phyloP scores from a whole-genome alignment of 2,329 filamentous ascomycete species.

The Fusarium coicis region DNA sequence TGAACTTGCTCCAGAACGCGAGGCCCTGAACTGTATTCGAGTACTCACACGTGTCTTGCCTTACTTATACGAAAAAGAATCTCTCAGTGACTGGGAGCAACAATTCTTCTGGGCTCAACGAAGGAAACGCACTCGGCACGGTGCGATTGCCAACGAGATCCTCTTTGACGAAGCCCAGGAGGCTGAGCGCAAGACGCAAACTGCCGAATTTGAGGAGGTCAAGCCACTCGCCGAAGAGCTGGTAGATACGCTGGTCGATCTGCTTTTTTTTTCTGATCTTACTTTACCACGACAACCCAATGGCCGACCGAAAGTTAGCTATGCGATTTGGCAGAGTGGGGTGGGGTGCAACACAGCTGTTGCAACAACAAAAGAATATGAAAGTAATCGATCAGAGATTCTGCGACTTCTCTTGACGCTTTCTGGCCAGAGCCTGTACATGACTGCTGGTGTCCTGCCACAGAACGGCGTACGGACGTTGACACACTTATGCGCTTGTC shows the following conservation, averaged over 20 bases:
- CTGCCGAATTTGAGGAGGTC: slow-evolving; percentile 79
- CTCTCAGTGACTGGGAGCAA: slow-evolving; percentile 86
- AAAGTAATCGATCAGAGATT: slow-evolving; percentile 92
- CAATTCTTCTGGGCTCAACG: slow-evolving; percentile 90
- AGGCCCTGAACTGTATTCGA: slow-evolving; percentile 95
- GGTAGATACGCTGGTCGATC: slow-evolving; percentile 86
- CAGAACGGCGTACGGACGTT: slow-evolving; percentile 84
- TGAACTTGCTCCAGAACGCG: slow-evolving; percentile 83
- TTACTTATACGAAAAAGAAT: slow-evolving; percentile 90
- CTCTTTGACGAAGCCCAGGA: slow-evolving; percentile 82
- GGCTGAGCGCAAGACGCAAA: slow-evolving; percentile 57
- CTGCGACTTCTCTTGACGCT: slow-evolving; percentile 86
- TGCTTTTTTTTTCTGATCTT: slow-evolving; percentile 92
- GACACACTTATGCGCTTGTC: slow-evolving; percentile 87
- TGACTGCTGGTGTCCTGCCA: slow-evolving; percentile 81
- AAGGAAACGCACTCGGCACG: slow-evolving; percentile 75
- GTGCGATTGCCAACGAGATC: slow-evolving; percentile 76
- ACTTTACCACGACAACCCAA: slow-evolving; percentile 80
- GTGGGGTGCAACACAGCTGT: slow-evolving; percentile 94
- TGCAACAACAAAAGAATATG: slow-evolving; percentile 88
- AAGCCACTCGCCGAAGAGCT: slow-evolving; percentile 93
- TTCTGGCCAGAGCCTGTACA: slow-evolving; percentile 93
- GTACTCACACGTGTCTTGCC: slow-evolving; percentile 90
- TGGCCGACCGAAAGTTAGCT: slow-evolving; percentile 83
- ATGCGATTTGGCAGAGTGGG: slow-evolving; percentile 97